Evolutionary conservation across 2,329 filamentous ascomycete species (phyloP).

Genomic region (Nigrospora oryzae): DNA sequence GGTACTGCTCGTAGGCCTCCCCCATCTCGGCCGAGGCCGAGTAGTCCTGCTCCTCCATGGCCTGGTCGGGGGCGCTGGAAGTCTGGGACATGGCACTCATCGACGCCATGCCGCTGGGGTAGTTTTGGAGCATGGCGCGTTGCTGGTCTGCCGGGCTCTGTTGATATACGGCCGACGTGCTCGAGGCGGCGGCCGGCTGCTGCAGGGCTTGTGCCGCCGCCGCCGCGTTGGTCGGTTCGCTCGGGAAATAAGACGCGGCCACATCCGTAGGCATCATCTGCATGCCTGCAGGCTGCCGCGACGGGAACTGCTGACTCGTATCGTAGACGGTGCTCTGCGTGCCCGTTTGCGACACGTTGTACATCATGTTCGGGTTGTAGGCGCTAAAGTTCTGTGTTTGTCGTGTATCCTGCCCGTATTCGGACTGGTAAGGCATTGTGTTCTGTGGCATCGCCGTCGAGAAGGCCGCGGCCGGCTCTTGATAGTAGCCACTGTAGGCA

Average conservation of each 20-base stretch:
- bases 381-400: constrained; percentile 45
- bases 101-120: constrained; percentile 36
- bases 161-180: constrained; percentile 56
- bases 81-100: constrained; percentile 37
- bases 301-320: constrained; percentile 63
- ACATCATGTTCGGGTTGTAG: constrained; percentile 66
- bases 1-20: constrained; percentile 60
- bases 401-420: constrained; percentile 56
- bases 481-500: constrained; percentile 52
- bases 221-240: constrained; percentile 54
- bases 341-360: constrained; percentile 61
- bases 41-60: constrained; percentile 52
- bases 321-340: constrained; percentile 64
- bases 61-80: constrained; percentile 30
- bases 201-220: constrained; percentile 48
- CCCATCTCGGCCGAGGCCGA: constrained; percentile 47
- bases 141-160: constrained; percentile 47
- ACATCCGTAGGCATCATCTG: constrained; percentile 63
- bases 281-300: constrained; percentile 68
- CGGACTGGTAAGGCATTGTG: constrained; percentile 45
- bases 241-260: constrained; percentile 67
- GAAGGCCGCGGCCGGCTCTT: constrained; percentile 43
- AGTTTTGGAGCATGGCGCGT: constrained; percentile 44
- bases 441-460: constrained; percentile 47
- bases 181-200: constrained; percentile 35